A percentile compares a stretch with the other conserved stretches of the same genome.
Conservation (phyloP, 495 filamentous ascomycete genomes). For the Neohortaea acidophila region DNA sequence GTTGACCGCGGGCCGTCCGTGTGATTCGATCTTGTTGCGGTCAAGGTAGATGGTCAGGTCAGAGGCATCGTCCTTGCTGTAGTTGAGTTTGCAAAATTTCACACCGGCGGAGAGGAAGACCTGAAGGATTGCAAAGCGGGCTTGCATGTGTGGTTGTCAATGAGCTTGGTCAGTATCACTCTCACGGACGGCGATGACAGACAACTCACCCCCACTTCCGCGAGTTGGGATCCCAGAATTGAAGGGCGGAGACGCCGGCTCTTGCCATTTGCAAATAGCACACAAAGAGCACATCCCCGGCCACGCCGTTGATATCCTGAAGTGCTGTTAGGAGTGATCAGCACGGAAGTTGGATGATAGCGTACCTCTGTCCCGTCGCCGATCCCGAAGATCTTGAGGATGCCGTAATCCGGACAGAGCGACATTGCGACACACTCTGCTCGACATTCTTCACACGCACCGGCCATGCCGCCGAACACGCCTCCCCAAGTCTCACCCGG, state of each 20-base stretch:
- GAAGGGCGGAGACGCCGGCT: constrained; percentile 67
- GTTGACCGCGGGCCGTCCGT: constrained; percentile 56
- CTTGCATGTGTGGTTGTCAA: constrained; percentile 92
- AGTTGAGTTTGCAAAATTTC: constrained; percentile 65
- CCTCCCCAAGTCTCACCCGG: constrained; percentile 88
- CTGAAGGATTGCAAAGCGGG: constrained; percentile 76
- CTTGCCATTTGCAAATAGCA: constrained; percentile 86
- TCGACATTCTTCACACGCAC: constrained; percentile 72
- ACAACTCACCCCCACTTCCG: constrained; percentile 95
- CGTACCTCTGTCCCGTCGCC: constrained; percentile 44
- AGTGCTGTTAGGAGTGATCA: neutral
- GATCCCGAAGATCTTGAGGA: constrained; percentile 83
- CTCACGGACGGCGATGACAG: neutral
- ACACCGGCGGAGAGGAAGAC: constrained; percentile 75
- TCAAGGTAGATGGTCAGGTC: constrained; percentile 72
- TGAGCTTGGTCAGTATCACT: neutral
- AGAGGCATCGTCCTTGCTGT: constrained; percentile 57
- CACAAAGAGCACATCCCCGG: constrained; percentile 71
- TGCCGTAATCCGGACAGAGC: constrained; percentile 72
- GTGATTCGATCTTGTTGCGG: constrained; percentile 59
- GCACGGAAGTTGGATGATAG: neutral
- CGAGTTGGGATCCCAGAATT: constrained; percentile 77
- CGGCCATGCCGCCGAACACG: constrained; percentile 74
- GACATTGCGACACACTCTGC: constrained; percentile 90
- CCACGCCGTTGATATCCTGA: constrained; percentile 52